phyloP scores from a whole-genome alignment of 352 stramenopile genomes.

The Ophiocytium majus region DNA sequence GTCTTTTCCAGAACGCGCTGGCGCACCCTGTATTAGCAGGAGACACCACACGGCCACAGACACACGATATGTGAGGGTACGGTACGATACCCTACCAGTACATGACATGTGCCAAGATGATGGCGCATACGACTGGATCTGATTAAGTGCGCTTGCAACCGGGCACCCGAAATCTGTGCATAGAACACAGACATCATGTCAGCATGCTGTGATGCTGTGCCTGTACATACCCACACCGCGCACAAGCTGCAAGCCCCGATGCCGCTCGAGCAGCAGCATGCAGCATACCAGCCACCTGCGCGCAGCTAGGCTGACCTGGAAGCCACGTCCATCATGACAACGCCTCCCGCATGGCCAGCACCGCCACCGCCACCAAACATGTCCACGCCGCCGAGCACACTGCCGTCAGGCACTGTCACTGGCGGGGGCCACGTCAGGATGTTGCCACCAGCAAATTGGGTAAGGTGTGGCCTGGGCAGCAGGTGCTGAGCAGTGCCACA shows the following conservation, averaged over 20 bases:
- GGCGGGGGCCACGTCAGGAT: slow-evolving; percentile 38
- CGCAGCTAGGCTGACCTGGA: slow-evolving; percentile 42
- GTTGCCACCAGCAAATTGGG: slow-evolving; percentile 30
- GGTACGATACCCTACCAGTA: slow-evolving; percentile 3
- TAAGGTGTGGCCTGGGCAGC: slow-evolving; percentile 10
- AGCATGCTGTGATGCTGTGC: no score
- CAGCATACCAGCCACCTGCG: no score
- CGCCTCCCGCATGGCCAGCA: slow-evolving; percentile 1
- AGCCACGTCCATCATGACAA: slow-evolving; percentile 42
- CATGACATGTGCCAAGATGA: neutral
- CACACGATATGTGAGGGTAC: neutral
- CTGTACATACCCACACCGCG: no score
- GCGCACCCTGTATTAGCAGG: slow-evolving; percentile 33
- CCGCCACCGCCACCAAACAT: slow-evolving; percentile 5
- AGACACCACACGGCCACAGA: slow-evolving; percentile 9
- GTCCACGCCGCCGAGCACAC: neutral
- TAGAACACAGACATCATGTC: neutral
- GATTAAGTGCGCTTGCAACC: neutral
- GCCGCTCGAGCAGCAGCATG: no score
- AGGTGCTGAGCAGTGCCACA: slow-evolving; percentile 37
- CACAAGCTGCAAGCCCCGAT: no score
- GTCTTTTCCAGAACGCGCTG: slow-evolving; percentile 50
- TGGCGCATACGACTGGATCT: neutral
- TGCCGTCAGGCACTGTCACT: slow-evolving; percentile 25
- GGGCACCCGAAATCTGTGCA: neutral